Evolutionary conservation across 2,329 filamentous ascomycete genomes (phyloP).

Genomic region (Emericellopsis atlantica): DNA sequence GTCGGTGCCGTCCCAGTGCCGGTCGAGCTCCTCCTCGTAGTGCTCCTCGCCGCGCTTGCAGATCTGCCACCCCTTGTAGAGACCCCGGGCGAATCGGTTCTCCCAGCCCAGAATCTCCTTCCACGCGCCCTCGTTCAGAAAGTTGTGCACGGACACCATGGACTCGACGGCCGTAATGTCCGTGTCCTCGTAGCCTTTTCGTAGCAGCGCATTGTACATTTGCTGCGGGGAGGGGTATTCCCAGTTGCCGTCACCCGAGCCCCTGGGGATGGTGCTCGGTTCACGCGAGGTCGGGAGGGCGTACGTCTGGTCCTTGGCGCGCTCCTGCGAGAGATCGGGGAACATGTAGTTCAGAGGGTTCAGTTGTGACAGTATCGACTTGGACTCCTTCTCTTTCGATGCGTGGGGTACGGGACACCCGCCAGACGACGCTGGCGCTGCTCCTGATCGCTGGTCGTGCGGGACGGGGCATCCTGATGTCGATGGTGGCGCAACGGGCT

Average conservation of each 20-base stretch:
- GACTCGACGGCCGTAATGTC: constrained; percentile 85
- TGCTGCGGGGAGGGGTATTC: constrained; percentile 97
- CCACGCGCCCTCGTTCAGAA: constrained; percentile 96
- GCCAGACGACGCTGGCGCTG: constrained; percentile 5
- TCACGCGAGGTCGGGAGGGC: constrained; percentile 71
- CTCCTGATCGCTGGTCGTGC: constrained; percentile 8
- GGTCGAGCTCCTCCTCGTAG: constrained; percentile 25
- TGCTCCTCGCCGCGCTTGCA: constrained; percentile 65
- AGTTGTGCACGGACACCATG: constrained; percentile 98
- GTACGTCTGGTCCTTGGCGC: constrained; percentile 58
- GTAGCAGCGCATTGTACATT: constrained; percentile 97
- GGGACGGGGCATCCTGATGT: constrained; percentile 16
- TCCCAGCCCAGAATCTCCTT: constrained; percentile 92
- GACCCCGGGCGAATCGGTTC: constrained; percentile 64
- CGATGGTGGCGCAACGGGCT: constrained; percentile 5
- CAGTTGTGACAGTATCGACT: constrained; percentile 40
- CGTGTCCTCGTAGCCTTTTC: constrained; percentile 92
- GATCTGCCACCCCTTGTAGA: constrained; percentile 59
- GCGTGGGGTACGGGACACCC: constrained; percentile 17
- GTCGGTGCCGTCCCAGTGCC: constrained; percentile 39
- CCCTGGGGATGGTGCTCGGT: constrained; percentile 80
- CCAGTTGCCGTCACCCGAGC: constrained; percentile 70
- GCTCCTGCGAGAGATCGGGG: constrained; percentile 67
- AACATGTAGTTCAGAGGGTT: constrained; percentile 94
- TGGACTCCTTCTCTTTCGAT: constrained; percentile 18